These are phyloP conservation scores for Solanum medicagineum DNA, from an alignment of 257 asterid genomes.

Conservation along the genomic window DNA sequence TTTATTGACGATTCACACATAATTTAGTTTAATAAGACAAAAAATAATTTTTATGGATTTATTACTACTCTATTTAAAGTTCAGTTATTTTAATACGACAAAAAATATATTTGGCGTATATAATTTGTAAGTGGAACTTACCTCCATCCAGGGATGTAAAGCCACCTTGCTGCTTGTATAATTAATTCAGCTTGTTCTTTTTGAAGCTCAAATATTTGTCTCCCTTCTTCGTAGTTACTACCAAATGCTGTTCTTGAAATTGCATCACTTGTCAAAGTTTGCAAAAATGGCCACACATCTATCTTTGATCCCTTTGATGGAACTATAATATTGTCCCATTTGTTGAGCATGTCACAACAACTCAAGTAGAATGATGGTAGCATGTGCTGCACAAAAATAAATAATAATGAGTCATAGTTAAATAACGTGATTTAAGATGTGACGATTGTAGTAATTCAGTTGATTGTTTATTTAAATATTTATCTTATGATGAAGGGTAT, in stretches of 20 bases:
- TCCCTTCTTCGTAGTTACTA: conserved; percentile 30
- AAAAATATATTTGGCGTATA: neutral
- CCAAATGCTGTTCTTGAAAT: conserved; percentile 38
- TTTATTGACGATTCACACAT: no score
- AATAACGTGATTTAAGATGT: neutral
- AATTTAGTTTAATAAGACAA: no score
- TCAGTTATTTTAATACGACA: neutral
- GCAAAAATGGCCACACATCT: conserved; percentile 35
- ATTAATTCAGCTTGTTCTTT: conserved; percentile 26
- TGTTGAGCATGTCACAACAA: conserved; percentile 21
- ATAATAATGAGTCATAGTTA: neutral
- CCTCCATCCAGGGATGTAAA: conserved; percentile 54
- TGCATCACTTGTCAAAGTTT: conserved; percentile 25
- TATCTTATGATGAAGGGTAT: neutral
- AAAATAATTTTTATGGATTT: no score
- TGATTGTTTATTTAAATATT: neutral
- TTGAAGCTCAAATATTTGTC: conserved; percentile 33
- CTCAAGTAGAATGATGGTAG: conserved; percentile 20
- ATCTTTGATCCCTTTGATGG: conserved; percentile 5
- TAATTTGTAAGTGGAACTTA: neutral
- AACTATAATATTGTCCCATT: conserved; percentile 19
- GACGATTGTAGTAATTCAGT: neutral
- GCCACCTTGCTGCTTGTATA: conserved; percentile 11
- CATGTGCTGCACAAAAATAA: conserved; percentile 9
- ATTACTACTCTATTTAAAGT: neutral